A percentile compares a stretch with the other conserved stretches of the same genome.
phyloP scores from a whole-genome alignment of 163 green algal species.

The Coccomyxa subellipsoidea region DNA sequence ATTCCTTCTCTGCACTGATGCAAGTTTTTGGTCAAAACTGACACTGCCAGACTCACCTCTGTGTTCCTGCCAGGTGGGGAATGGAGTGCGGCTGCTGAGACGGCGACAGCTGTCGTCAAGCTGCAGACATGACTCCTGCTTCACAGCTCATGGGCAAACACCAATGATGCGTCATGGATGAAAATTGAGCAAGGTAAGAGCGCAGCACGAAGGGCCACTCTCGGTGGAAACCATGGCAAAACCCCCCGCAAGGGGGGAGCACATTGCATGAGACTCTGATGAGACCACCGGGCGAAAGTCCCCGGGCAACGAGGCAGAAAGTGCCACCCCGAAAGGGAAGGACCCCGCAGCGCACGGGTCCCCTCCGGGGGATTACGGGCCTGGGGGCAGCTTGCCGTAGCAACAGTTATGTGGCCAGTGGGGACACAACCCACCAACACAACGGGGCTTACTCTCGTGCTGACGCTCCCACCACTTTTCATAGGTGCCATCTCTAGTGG shows the following conservation, averaged over 20 bases:
- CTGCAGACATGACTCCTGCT: neutral
- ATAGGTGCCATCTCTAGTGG: neutral
- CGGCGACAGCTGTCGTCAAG: neutral
- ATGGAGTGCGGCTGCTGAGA: neutral
- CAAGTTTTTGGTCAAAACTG: too few species aligned
- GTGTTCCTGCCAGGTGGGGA: too few species aligned
- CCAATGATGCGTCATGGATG: neutral
- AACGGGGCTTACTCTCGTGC: constrained; percentile 97
- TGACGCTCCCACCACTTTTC: constrained; percentile 48
- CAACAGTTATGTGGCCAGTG: constrained; percentile 93
- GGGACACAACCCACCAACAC: constrained; percentile 76
- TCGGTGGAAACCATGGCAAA: constrained; percentile 51
- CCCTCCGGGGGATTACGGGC: constrained; percentile 26
- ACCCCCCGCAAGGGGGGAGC: constrained; percentile 18
- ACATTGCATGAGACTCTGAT: constrained; percentile 23
- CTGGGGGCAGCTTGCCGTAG: constrained; percentile 84
- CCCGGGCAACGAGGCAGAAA: constrained; percentile 91
- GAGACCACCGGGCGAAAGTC: constrained; percentile 89
- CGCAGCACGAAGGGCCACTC: constrained; percentile 85
- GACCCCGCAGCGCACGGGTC: constrained; percentile 49
- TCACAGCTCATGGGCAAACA: neutral
- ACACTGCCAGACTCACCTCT: too few species aligned
- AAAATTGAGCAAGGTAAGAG: constrained; percentile 59
- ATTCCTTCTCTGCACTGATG: too few species aligned
- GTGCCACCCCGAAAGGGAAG: constrained; percentile 82